Evolutionary conservation across 768 basidiomycete species (phyloP).

Genomic region (Chalciporus pseudorubinellus): DNA sequence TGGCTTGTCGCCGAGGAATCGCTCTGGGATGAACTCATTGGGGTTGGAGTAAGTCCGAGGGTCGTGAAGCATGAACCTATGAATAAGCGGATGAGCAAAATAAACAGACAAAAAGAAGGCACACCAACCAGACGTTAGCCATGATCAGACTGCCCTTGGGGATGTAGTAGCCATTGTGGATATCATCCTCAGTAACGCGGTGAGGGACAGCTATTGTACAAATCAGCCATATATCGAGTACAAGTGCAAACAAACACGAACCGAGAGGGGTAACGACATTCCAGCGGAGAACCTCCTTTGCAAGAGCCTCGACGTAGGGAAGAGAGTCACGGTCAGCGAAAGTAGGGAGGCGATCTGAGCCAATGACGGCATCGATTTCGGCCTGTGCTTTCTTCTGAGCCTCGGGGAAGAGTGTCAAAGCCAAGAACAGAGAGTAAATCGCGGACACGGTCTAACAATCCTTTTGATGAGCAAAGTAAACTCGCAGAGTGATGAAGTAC

Average conservation of each 20-base stretch:
- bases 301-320: constrained; percentile 60
- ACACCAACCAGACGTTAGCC: constrained; percentile 21
- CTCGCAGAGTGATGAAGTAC: constrained; percentile 5
- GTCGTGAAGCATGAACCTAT: constrained; percentile 34
- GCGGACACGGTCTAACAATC: constrained; percentile 55
- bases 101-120: constrained; percentile 2
- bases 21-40: constrained; percentile 55
- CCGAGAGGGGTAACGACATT: constrained; percentile 38
- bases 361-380: constrained; percentile 60
- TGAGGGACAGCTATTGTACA: constrained; percentile 38
- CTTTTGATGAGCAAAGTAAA: constrained; percentile 4
- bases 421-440: constrained; percentile 60
- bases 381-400: constrained; percentile 57
- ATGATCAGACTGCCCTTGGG: constrained; percentile 42
- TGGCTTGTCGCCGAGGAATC: constrained; percentile 47
- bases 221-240: constrained; percentile 30
- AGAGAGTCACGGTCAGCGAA: constrained; percentile 55
- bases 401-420: constrained; percentile 56
- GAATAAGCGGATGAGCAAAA: neutral
- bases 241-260: constrained; percentile 27
- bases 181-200: constrained; percentile 55
- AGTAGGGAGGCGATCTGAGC: constrained; percentile 57
- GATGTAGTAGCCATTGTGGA: constrained; percentile 60
- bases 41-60: constrained; percentile 49
- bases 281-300: constrained; percentile 55